Base-by-base conservation (phyloP, 2,329 filamentous ascomycete genomes). In the Penicillium sp. region DNA sequence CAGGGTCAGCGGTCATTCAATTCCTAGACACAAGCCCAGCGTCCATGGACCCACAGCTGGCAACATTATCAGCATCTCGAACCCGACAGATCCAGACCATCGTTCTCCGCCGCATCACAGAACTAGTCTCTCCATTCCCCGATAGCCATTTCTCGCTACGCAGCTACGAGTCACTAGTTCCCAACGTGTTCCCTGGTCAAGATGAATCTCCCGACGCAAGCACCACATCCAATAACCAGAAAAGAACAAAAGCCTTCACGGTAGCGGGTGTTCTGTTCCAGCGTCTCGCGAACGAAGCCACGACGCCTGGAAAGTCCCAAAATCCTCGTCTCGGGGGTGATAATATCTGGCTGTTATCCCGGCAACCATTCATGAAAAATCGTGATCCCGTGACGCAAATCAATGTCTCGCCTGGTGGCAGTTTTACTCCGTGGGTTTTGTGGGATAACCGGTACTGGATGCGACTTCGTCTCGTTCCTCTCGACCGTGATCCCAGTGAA, bases 371-470 rank as follows among this genome's bases (percentile, higher is more conserved):
- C 45, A 71, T 71, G 63, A 65, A 68, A 9, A 59, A 66, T 27
- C 58, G 65, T 13, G 56, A 64, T 4, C 69, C 73, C 2, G 57
- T 62, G 13, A 55, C 64, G 10, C 49, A 56, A 10, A 21, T 72
- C 17, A 53, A 63, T 5, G 38, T 71, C 23, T 58, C 69, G 1
- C n/a, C 47, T 29, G 8, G 21, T 25, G n/a, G 31, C 31, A 41
- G 19, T 41, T 48, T 49, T 10, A 49, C 43, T 13, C 27, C n/a
- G 29, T 29, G 49, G 42, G 29, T 38, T 19, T 51, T 86, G 17
- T 86, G 82, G 75, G 83, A 86, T 64, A 76, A 78, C 47, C 76
- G 84, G 21, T 85, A 76, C 69, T 86, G 84, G 84, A 74, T 86
- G 49, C 77, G 75, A 2, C 55, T 85, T 12, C 65, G 69, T 29